phyloP scores from a whole-genome alignment of 306 rosid genomes.

The Glycine soja region DNA sequence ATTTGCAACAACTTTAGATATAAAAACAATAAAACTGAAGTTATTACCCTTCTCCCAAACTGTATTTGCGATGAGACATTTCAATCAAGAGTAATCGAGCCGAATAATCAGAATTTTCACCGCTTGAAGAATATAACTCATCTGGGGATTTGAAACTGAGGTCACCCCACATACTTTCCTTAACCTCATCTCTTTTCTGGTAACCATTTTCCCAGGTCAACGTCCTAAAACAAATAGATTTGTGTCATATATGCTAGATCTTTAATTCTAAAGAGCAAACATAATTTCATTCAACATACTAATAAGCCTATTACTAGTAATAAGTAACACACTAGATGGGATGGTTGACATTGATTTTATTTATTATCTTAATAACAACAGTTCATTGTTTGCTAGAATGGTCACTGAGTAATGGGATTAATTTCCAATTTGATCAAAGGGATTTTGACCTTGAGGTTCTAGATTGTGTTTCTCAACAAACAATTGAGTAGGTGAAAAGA shows the following conservation, averaged over 20 bases:
- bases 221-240: slow-evolving; percentile 59
- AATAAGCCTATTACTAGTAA: slow-evolving; percentile 1
- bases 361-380: slow-evolving; percentile 13
- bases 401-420: not conserved
- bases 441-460: slow-evolving; percentile 2
- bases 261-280: slow-evolving; percentile 20
- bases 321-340: slow-evolving; percentile 8
- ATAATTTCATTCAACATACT: slow-evolving; percentile 23
- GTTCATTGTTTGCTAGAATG: not conserved
- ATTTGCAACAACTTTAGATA: slow-evolving; percentile 29
- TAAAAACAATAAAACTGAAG: slow-evolving; percentile 15
- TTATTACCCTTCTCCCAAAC: slow-evolving; percentile 81
- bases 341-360: slow-evolving; percentile 4
- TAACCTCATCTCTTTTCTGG: slow-evolving; percentile 53
- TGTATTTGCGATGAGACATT: slow-evolving; percentile 69
- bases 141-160: slow-evolving; percentile 44
- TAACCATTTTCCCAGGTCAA: slow-evolving; percentile 83
- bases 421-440: slow-evolving; percentile 23
- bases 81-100: slow-evolving; percentile 62
- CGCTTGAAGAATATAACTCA: slow-evolving; percentile 48
- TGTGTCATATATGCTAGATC: slow-evolving; percentile 43
- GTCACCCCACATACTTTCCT: slow-evolving; percentile 50
- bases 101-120: slow-evolving; percentile 48
- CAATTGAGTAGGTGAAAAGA: not conserved
- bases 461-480: slow-evolving; percentile 26